A percentile compares a stretch with the other conserved stretches of the same genome.
phyloP scores from a whole-genome alignment of 148 eudicot genomes.

The Beta vulgaris region DNA sequence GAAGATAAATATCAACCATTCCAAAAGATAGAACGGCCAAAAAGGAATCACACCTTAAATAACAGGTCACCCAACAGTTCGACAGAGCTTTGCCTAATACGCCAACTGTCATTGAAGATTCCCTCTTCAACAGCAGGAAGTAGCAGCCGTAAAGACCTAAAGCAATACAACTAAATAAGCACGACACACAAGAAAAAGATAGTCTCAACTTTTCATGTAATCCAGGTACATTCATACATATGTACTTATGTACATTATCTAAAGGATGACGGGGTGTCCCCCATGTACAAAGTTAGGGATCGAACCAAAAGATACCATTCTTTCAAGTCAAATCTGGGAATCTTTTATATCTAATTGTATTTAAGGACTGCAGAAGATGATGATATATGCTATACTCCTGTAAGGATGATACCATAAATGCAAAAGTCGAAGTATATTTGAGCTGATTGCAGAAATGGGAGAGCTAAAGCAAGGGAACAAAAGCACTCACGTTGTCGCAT shows the following conservation, averaged over 20 bases:
- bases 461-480: not conserved
- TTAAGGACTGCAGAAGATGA: too few species aligned
- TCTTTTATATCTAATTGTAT: too few species aligned
- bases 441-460: not conserved
- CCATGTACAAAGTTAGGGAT: too few species aligned
- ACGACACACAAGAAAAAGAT: not conserved
- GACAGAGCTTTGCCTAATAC: conserved; percentile 96
- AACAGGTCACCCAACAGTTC: conserved; percentile 90
- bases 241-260: too few species aligned
- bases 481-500: conserved; percentile 78
- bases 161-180: not conserved
- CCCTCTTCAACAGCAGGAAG: conserved; percentile 99
- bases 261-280: too few species aligned
- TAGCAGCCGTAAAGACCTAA: conserved; percentile 87
- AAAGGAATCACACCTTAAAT: conserved; percentile 60
- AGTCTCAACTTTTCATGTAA: not conserved
- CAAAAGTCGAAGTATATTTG: not conserved
- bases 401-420: too few species aligned
- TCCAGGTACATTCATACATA: too few species aligned
- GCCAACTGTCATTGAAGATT: conserved; percentile 96
- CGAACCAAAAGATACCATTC: too few species aligned
- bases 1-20: not conserved
- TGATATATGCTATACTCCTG: too few species aligned
- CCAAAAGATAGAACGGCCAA: not conserved
- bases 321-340: too few species aligned